Conservation (phyloP, 164 flowering plant genomes). For the Nymphaea thermarum region DNA sequence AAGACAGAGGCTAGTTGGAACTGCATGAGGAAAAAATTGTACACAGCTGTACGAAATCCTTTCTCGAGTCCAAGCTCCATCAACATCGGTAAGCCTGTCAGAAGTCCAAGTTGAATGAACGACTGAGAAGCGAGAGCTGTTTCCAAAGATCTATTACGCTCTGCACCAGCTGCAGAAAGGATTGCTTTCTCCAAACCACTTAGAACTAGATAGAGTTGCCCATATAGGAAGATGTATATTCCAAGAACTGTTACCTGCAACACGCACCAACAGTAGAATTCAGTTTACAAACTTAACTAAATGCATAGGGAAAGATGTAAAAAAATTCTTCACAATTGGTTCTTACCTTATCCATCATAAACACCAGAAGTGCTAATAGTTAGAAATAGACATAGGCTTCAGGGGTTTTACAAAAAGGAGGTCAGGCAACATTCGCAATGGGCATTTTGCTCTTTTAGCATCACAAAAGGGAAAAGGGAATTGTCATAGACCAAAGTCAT, state of each 20-base stretch:
- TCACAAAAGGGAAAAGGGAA: too few relatives aligned
- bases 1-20: conserved; percentile 86
- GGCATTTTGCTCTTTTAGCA: too few relatives aligned
- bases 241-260: conserved; percentile 74
- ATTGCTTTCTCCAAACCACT: conserved; percentile 79
- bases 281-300: background rate
- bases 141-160: conserved; percentile 61
- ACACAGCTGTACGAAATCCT: conserved; percentile 74
- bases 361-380: too few relatives aligned
- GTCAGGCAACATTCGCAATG: too few relatives aligned
- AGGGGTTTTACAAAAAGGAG: too few relatives aligned
- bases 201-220: conserved; percentile 82
- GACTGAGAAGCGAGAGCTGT: conserved; percentile 92
- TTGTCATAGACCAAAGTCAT: too few relatives aligned
- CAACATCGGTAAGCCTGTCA: conserved; percentile 91
- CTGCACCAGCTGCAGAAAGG: conserved; percentile 44
- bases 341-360: background rate
- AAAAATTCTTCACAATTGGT: background rate
- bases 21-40: conserved; percentile 90
- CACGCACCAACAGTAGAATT: background rate
- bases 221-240: conserved; percentile 88
- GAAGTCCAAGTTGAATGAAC: conserved; percentile 87
- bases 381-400: too few relatives aligned
- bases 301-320: too few relatives aligned
- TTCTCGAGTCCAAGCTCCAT: conserved; percentile 90